Evolutionary conservation across 2,329 filamentous ascomycete species (phyloP), one percentile per base, ranked within the genome.

Genomic region (Bipolaris victoriae): DNA sequence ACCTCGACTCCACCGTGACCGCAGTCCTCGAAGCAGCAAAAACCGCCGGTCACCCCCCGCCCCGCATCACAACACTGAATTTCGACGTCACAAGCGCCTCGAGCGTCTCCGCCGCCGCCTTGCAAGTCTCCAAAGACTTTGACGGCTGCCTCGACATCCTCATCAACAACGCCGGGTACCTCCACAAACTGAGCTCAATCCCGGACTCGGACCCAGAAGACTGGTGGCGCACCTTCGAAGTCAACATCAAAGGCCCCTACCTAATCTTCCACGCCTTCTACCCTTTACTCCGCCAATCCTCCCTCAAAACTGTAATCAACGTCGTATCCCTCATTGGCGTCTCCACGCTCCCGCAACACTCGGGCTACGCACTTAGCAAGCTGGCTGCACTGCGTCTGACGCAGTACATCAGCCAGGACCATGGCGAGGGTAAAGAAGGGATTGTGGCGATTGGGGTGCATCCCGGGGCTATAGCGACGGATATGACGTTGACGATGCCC

Each of bases 201-300:
- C 60, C 59, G 7, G 76, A 79, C 1, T 67, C 68, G 1, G 73
- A 80, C 31, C 72, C 76, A 1, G 67, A 70, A 5, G 70, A 71
- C 1, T 81, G 75, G 75, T 80, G 76, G 75, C 69, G 76, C 20
- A 76, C 76, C 1, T 82, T 74, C 71, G 77, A 81, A 46, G 74
- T 83, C 39, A 86, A 85, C 63, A 48, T 84, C 16, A 75, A 76
- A 20, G 84, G 83, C 0, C 62, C 75, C 0, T 84, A 81, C 61
- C 73, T 83, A 1, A 63, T 80, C 7, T 74, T 77, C 11, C 76
- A 77, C 16, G 73, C 78, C 1, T 81, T 84, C 44, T 64, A 83
- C 15, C 79, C 80, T 0, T 62, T 82, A n/a, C 68, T 79, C 1
- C 58, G 76, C 2, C 81, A 76, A 0, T 57, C 57, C 3, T 15